phyloP scores from a whole-genome alignment of 306 rosid genomes.

The Lathyrus aphaca region DNA sequence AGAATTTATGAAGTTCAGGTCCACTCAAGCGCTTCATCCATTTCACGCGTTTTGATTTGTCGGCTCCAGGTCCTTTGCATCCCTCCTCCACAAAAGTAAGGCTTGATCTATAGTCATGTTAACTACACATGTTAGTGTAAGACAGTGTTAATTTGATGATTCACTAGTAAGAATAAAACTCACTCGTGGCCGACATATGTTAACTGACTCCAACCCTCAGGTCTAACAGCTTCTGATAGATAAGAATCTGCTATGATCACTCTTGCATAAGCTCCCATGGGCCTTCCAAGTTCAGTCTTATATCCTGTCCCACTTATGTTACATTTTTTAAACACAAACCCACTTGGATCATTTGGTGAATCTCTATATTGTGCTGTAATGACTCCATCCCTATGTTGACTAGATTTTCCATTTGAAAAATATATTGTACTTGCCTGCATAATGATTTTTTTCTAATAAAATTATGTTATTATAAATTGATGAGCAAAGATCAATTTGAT shows the following conservation, averaged over 20 bases:
- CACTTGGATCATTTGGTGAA: conserved; percentile 22
- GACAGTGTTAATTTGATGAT: not conserved
- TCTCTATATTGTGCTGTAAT: conserved; percentile 46
- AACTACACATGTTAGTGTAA: not conserved
- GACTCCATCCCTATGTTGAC: conserved; percentile 7
- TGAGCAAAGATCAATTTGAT: not conserved
- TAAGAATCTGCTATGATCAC: conserved; percentile 46
- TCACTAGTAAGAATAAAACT: not conserved
- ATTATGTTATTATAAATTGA: too few species aligned
- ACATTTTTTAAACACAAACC: conserved; percentile 48
- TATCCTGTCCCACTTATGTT: conserved; percentile 37
- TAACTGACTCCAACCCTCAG: conserved; percentile 44
- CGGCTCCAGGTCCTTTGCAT: conserved; percentile 47
- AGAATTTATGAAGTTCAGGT: not conserved
- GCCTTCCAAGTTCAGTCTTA: conserved; percentile 46
- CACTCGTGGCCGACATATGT: conserved; percentile 34
- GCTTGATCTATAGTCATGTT: conserved; percentile 11
- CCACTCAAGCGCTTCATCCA: conserved; percentile 43
- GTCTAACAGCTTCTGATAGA: conserved; percentile 35
- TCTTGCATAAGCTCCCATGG: conserved; percentile 35
- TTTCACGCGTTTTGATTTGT: conserved; percentile 35
- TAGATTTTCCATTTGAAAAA: conserved; percentile 18
- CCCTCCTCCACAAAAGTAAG: conserved; percentile 43
- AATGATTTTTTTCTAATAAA: too few species aligned
- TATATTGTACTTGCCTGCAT: conserved; percentile 37